Evolutionary conservation across 352 stramenopile genomes (phyloP).

Genomic region (Phytophthora boehmeriae): DNA sequence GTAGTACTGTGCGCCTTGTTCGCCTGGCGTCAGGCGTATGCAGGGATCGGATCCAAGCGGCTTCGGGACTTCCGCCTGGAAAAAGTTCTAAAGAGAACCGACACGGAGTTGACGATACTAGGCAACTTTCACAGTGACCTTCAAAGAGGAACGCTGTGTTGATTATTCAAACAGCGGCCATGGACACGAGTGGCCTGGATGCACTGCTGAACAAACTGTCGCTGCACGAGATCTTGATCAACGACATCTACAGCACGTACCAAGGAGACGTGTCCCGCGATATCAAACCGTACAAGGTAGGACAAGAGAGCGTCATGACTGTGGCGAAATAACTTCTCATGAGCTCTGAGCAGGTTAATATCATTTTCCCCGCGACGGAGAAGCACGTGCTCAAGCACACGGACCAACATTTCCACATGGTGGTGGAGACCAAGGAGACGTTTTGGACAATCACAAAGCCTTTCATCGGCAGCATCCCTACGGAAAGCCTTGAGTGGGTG

Average conservation of each 20-base stretch:
- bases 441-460: constrained; percentile 77
- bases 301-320: neutral
- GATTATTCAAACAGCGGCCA: constrained; percentile 64
- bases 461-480: constrained; percentile 78
- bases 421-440: constrained; percentile 79
- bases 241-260: constrained; percentile 88
- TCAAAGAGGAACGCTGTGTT: constrained; percentile 68
- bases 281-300: constrained; percentile 80
- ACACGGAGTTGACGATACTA: constrained; percentile 70
- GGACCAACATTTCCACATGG: constrained; percentile 84
- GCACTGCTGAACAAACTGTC: constrained; percentile 58
- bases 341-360: constrained; percentile 54
- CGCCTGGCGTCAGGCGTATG: constrained; percentile 33
- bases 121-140: constrained; percentile 71
- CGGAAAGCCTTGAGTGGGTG: constrained; percentile 85
- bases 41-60: constrained; percentile 31
- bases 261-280: constrained; percentile 70
- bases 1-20: constrained; percentile 40
- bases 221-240: constrained; percentile 72
- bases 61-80: constrained; percentile 64
- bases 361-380: constrained; percentile 84
- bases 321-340: neutral
- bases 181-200: constrained; percentile 54
- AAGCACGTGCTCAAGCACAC: constrained; percentile 84
- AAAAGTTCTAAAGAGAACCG: constrained; percentile 68